Evolutionary conservation across 2,329 filamentous ascomycete species (phyloP).

Genomic region (Xylariaceae sp.): DNA sequence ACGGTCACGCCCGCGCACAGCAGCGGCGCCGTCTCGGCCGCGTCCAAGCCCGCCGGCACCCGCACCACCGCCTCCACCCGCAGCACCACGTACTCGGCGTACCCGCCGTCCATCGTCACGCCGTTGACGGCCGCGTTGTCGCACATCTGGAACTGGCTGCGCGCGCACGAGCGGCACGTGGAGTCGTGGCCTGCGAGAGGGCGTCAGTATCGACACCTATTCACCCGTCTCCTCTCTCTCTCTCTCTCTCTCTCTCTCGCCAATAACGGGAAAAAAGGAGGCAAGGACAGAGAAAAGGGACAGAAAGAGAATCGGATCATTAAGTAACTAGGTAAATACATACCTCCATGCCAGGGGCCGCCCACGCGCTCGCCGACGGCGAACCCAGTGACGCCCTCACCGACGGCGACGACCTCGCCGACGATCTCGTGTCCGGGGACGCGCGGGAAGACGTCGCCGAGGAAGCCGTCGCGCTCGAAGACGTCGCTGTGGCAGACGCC

Average conservation of each 20-base stretch:
- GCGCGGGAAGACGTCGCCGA: conserved; percentile 62
- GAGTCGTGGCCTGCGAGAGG: conserved; percentile 56
- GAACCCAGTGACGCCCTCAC: conserved; percentile 59
- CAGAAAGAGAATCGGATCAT: too few relatives aligned
- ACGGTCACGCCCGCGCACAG: conserved; percentile 69
- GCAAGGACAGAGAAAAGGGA: background rate
- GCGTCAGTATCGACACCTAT: background rate
- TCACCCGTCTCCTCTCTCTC: too few relatives aligned
- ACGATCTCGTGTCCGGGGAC: conserved; percentile 74
- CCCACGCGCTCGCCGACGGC: conserved; percentile 69
- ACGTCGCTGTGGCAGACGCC: conserved; percentile 71
- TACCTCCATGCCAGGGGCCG: conserved; percentile 68
- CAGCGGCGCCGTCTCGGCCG: conserved; percentile 59
- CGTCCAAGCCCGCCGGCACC: conserved; percentile 55
- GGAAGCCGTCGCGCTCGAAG: conserved; percentile 48
- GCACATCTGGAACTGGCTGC: conserved; percentile 70
- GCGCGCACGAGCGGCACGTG: conserved; percentile 64
- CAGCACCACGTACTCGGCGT: conserved; percentile 64
- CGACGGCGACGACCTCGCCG: conserved; percentile 65
- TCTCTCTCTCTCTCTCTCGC: too few relatives aligned
- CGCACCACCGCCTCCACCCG: conserved; percentile 62
- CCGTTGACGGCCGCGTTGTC: conserved; percentile 66
- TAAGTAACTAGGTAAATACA: conserved; percentile 13
- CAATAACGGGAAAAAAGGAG: too few relatives aligned
- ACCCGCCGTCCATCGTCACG: conserved; percentile 67